Base-by-base conservation (phyloP, 176 grass and related monocot genomes). In the Thalia dealbata region DNA sequence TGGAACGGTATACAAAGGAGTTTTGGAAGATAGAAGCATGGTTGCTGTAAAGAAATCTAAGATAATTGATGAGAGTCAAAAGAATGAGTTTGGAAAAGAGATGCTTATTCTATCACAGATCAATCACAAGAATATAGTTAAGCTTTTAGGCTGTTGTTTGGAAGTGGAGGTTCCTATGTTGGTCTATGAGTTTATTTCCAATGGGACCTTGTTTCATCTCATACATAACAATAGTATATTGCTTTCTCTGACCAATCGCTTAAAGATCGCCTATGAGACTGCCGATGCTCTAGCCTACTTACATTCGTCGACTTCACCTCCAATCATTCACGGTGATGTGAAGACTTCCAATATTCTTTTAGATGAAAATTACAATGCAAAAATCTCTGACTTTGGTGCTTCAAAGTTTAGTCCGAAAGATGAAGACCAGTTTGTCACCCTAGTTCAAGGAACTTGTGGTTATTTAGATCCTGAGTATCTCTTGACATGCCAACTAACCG, bases 341-440 rank as follows among this genome's bases (percentile, higher is more conserved):
- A 72, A 72, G 48, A 26, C 69, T 54, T 51, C 69, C 7, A 54
- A 72, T 48, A 72, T 72, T 6, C 70, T 72, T 30, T 10, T 72
- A 29, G 48, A 30, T 72, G 48, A 72, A 52, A 54, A 54, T 11
- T 72, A 72, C 24, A 28, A 0, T 29, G 45, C 70, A 32, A 72
- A 38, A 38, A 38, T 38, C 32, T 38, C 32, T 4, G 32, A 38
- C 4, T 38, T 38, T 38, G 32, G 32, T 2, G 32, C 32, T 38
- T 38, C 32, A 38, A 38, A 28, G 50, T 14, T 72, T 9, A 24
- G 19, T 19, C 25, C 46, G 7, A 19, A 72, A 6, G 50, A 19
- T 54, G 70, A 51, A 52, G 50, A 52, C 24, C 70, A 72, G 26
- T 72, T 72, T 32, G 48, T 0, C 15, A 72, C 70, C 11, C 29